Evolutionary conservation across 169 alveolate genomes (phyloP).

Genomic region (Plasmodium ovale): DNA sequence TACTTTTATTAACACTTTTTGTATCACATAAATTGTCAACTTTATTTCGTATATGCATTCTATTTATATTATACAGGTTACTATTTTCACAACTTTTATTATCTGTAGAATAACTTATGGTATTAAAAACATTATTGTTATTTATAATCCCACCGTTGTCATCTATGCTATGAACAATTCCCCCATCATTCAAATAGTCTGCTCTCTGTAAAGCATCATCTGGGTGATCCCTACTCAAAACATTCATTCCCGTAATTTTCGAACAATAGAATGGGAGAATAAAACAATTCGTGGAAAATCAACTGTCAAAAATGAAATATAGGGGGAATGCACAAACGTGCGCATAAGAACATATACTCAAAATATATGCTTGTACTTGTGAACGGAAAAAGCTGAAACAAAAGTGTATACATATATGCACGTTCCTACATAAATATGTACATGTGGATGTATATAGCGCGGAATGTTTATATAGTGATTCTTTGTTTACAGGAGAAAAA

Average conservation of each 20-base stretch:
- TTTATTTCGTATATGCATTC: neutral
- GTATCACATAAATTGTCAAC: neutral
- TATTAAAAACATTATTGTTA: neutral
- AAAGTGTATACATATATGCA: neutral
- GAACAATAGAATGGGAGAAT: neutral
- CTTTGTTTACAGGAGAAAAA: neutral
- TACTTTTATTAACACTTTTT: conserved; percentile 2
- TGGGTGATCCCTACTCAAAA: conserved; percentile 23
- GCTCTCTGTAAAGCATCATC: conserved; percentile 2
- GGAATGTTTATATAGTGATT: neutral
- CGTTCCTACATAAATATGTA: neutral
- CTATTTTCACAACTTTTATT: neutral
- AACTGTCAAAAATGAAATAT: neutral
- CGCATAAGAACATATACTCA: neutral
- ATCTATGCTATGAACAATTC: neutral
- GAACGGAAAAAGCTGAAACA: neutral
- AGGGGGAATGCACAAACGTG: neutral
- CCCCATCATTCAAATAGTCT: conserved; percentile 28
- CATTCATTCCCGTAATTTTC: conserved; percentile 11
- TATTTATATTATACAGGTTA: neutral
- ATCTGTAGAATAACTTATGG: conserved; percentile 13
- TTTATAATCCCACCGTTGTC: neutral
- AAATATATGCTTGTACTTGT: neutral
- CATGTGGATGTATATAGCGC: neutral
- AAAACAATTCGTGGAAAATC: neutral